These are phyloP conservation scores for Saccharomycopsis schoenii DNA, from an alignment of 805 yeast genomes.

Conservation along the genomic window DNA sequence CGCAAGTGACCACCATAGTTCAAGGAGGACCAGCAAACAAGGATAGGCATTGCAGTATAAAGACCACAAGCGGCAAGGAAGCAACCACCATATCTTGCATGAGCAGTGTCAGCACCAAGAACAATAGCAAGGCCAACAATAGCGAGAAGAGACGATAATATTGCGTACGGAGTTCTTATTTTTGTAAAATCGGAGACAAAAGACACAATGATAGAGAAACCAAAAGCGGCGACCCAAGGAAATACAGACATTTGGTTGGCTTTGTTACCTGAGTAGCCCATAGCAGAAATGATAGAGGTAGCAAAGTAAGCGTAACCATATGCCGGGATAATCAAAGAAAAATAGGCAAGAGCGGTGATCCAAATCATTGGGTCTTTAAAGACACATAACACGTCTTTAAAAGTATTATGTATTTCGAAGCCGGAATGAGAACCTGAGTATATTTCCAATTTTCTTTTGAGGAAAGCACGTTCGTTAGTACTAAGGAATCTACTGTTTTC, in stretches of 20 bases:
- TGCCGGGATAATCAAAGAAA: conserved; percentile 57
- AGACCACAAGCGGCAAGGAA: conserved; percentile 50
- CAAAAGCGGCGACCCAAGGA: conserved; percentile 77
- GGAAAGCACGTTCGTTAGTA: conserved; percentile 39
- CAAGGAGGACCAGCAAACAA: conserved; percentile 57
- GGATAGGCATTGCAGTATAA: conserved; percentile 55
- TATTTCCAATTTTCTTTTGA: conserved; percentile 49
- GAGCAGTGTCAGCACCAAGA: conserved; percentile 30
- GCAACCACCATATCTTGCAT: conserved; percentile 52
- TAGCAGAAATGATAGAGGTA: conserved; percentile 48
- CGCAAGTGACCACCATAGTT: conserved; percentile 48
- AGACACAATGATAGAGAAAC: conserved; percentile 53
- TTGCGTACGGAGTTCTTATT: conserved; percentile 35
- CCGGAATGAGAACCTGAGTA: conserved; percentile 40
- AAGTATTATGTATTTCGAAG: conserved; percentile 37
- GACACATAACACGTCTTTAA: conserved; percentile 35
- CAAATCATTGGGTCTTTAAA: conserved; percentile 54
- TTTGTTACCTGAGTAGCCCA: conserved; percentile 58
- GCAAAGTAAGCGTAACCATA: conserved; percentile 71
- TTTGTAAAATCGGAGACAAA: conserved; percentile 46
- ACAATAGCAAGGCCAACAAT: conserved; percentile 49
- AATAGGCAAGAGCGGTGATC: conserved; percentile 51
- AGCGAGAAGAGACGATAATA: conserved; percentile 28
- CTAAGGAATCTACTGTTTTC: conserved; percentile 50
- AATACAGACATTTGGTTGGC: conserved; percentile 79